phyloP scores from a whole-genome alignment of 2,329 filamentous ascomycete genomes.

The Aureobasidium sp. region DNA sequence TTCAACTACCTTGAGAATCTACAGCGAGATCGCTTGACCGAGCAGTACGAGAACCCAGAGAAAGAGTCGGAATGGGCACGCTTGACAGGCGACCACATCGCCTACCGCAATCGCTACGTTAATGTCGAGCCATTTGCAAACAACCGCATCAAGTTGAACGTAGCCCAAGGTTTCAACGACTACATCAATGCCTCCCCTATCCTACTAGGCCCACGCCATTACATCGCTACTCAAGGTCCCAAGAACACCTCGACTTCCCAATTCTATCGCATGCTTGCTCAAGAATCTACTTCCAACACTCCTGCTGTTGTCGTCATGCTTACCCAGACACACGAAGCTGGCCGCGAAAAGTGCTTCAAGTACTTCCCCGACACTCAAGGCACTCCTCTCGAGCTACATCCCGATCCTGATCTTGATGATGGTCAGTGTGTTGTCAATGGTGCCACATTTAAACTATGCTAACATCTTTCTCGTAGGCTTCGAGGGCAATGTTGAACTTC shows the following conservation, averaged over 20 bases:
- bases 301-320: conserved; percentile 84
- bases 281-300: conserved; percentile 51
- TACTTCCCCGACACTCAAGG: conserved; percentile 62
- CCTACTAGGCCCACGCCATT: conserved; percentile 45
- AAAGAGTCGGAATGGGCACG: conserved; percentile 51
- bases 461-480: conserved; percentile 37
- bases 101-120: conserved; percentile 69
- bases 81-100: conserved; percentile 49
- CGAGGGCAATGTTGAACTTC: conserved; percentile 59
- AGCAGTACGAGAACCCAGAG: conserved; percentile 24
- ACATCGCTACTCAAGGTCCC: conserved; percentile 87
- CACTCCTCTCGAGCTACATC: conserved; percentile 26
- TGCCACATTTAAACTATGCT: not conserved
- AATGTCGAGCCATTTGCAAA: conserved; percentile 88
- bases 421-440: not conserved
- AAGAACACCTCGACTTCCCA: conserved; percentile 68
- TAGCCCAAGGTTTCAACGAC: conserved; percentile 56
- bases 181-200: conserved; percentile 49
- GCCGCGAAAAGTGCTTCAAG: conserved; percentile 75
- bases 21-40: conserved; percentile 47
- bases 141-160: conserved; percentile 74
- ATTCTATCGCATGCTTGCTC: conserved; percentile 93
- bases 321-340: conserved; percentile 75
- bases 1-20: conserved; percentile 57
- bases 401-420: conserved; percentile 24